Conservation (phyloP, 1,284 basidiomycete genomes). For the Rhodofomes roseus region DNA sequence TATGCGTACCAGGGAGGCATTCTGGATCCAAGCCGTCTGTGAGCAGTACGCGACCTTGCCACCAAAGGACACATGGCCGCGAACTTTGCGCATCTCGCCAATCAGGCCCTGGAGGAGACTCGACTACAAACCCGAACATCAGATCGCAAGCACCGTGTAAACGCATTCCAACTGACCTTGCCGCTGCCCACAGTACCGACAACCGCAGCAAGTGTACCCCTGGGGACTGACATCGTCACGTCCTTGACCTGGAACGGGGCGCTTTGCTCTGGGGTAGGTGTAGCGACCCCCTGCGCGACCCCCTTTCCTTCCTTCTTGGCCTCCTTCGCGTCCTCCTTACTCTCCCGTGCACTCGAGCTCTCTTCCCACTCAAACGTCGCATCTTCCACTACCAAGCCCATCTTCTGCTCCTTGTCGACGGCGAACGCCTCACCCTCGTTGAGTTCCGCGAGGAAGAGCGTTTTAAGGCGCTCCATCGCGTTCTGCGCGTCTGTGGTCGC, state of each 20-base stretch:
- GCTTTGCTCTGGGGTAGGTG: neutral
- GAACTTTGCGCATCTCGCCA: slow-evolving; percentile 65
- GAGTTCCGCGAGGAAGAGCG: slow-evolving; percentile 60
- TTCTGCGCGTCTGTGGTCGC: slow-evolving; percentile 63
- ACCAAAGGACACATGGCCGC: slow-evolving; percentile 58
- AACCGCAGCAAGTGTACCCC: slow-evolving; percentile 60
- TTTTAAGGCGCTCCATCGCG: slow-evolving; percentile 50
- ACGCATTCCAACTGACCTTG: slow-evolving; percentile 10
- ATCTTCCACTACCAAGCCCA: slow-evolving; percentile 48
- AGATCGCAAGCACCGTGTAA: neutral
- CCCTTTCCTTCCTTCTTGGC: slow-evolving; percentile 19
- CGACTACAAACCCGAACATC: slow-evolving; percentile 40
- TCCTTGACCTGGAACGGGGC: slow-evolving; percentile 48
- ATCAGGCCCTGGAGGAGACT: slow-evolving; percentile 69
- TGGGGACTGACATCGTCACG: slow-evolving; percentile 50
- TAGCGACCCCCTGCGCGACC: slow-evolving; percentile 10
- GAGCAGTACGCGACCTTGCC: slow-evolving; percentile 80
- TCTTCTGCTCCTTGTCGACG: slow-evolving; percentile 42
- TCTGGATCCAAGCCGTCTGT: slow-evolving; percentile 89
- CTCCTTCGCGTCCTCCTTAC: slow-evolving; percentile 21
- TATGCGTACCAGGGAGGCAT: slow-evolving; percentile 61
- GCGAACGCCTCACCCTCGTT: slow-evolving; percentile 38
- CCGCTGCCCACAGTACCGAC: slow-evolving; percentile 61
- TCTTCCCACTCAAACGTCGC: slow-evolving; percentile 69
- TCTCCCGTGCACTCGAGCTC: slow-evolving; percentile 23